These are phyloP conservation scores for Boletus sp. DNA, from an alignment of 768 basidiomycete genomes.

Conservation along the genomic window DNA sequence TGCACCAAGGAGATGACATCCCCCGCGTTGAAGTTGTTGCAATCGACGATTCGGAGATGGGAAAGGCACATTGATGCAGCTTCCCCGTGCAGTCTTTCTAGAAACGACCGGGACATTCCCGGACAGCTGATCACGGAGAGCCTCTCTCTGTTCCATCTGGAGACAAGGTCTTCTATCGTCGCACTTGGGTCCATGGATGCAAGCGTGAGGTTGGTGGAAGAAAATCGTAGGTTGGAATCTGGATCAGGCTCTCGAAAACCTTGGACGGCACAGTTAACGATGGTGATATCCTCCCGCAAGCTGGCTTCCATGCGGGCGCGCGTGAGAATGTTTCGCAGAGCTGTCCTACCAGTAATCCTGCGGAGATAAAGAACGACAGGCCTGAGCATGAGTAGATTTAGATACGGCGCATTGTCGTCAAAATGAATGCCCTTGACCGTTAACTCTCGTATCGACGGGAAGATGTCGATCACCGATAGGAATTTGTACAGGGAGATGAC, in stretches of 20 bases:
- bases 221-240: neutral
- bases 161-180: conserved; percentile 5
- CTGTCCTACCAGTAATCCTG: neutral
- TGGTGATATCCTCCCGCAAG: neutral
- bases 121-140: conserved; percentile 6
- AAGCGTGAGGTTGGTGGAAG: conserved; percentile 2
- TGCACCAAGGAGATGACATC: conserved; percentile 2
- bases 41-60: conserved; percentile 3
- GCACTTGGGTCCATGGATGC: neutral
- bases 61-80: neutral
- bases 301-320: neutral
- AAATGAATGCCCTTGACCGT: conserved; percentile 7
- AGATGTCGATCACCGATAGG: neutral
- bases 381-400: neutral
- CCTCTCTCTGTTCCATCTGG: conserved; percentile 2
- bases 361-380: neutral
- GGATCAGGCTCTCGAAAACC: neutral
- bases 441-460: neutral
- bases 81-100: neutral
- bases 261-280: neutral
- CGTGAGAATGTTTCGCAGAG: conserved; percentile 1
- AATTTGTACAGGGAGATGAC: conserved; percentile 4
- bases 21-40: conserved; percentile 3
- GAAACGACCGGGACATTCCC: neutral
- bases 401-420: neutral